phyloP scores from a whole-genome alignment of 768 basidiomycete genomes.

The Podaxis sp. region DNA sequence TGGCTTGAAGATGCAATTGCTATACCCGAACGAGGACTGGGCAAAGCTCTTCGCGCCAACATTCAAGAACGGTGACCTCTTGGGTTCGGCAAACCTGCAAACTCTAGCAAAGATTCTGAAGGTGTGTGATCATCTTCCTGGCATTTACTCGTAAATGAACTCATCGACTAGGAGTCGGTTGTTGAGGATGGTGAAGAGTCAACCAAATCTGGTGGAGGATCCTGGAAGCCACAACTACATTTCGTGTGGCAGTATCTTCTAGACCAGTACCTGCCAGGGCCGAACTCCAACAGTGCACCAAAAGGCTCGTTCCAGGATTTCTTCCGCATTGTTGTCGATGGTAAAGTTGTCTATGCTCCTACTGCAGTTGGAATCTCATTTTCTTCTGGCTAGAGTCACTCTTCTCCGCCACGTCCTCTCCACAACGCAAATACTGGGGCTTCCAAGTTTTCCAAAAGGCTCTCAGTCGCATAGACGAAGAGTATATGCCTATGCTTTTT shows the following conservation, averaged over 20 bases:
- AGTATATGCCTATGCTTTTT: constrained; percentile 81
- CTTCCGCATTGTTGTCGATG: constrained; percentile 87
- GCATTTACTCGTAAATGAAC: constrained; percentile 10
- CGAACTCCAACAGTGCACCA: constrained; percentile 28
- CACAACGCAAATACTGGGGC: constrained; percentile 93
- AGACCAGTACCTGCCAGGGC: constrained; percentile 60
- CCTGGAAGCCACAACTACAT: constrained; percentile 90
- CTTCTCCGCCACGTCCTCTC: constrained; percentile 78
- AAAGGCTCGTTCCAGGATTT: constrained; percentile 84
- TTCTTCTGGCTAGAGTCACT: constrained; percentile 59
- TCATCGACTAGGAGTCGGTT: constrained; percentile 45
- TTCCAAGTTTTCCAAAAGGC: constrained; percentile 87
- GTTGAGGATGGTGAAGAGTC: constrained; percentile 50
- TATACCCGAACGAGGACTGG: constrained; percentile 65
- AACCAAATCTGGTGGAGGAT: constrained; percentile 44
- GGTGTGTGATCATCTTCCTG: constrained; percentile 36
- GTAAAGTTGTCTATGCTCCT: constrained; percentile 36
- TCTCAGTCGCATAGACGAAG: constrained; percentile 56
- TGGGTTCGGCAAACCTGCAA: constrained; percentile 68
- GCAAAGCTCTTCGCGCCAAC: constrained; percentile 55
- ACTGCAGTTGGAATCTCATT: constrained; percentile 1
- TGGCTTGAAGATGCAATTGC: constrained; percentile 61
- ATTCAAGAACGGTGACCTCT: constrained; percentile 72
- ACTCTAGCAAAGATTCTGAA: constrained; percentile 75
- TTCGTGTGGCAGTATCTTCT: constrained; percentile 88